Base-by-base conservation (phyloP, 164 flowering plant genomes). In the Houttuynia cordata region DNA sequence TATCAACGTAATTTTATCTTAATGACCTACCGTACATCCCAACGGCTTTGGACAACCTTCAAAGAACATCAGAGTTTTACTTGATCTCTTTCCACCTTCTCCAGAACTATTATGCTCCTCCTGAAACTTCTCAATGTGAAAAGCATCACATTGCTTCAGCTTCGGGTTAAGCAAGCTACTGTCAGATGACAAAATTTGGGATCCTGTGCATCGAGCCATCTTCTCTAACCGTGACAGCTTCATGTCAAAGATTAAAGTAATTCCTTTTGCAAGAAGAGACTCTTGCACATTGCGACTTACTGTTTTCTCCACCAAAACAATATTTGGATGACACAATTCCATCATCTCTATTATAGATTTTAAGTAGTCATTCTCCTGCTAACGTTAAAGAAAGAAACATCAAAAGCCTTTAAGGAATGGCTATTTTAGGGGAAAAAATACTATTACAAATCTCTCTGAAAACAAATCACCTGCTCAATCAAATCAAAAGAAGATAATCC, bases 171-270 rank as follows among this genome's bases (percentile, higher is more conserved):
- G 64, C 57, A 79, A 67, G 49, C 61, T 63, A 40, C 81, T 91
- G 61, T 81, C 64, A 52, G 86, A 74, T 23, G 85, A 61, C 62
- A 85, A 39, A 49, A 72, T 87, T 57, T 82, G 83, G 20, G 95
- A 86, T 59, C 93, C 95, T 71, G 92, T 91, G 62, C 86, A 87
- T 50, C 82, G 82, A 70, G 96, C 93, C 57, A 94, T 71, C 75
- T 89, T 77, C 68, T 91, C 84, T 51, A 94, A 63, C 18, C 99
- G 96, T 62, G 81, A 87, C 39, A 83, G 88, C 79, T 94, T 94
- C 99, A 94, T 91, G 60, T 94, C 99, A 67, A 76, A 74, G 58
- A 88, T 95, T 49, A 94, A 73, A 55, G 99, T 88, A 68, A 86
- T 78, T 68, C 91, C 88, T 73, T 81, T 85, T 42, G 64, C 70